Evolutionary conservation across 31 red algal species (phyloP).

Genomic region (Odonthalia washingtoniensis): DNA sequence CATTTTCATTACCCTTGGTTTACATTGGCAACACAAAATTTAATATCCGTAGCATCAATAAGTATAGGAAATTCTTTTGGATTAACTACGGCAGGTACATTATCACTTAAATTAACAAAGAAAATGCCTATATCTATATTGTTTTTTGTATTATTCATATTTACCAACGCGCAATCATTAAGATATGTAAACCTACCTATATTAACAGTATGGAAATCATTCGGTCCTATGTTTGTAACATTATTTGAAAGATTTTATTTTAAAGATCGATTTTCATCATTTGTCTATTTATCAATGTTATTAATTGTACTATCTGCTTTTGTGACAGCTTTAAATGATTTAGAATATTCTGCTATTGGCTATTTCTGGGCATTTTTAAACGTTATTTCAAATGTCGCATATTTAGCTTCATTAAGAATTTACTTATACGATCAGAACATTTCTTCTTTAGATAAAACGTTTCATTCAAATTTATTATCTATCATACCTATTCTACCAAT

Average conservation of each 20-base stretch:
- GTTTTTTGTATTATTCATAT: slow-evolving; percentile 93
- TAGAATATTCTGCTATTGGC: slow-evolving; percentile 83
- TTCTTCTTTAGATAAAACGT: slow-evolving; percentile 78
- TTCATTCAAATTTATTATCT: slow-evolving; percentile 85
- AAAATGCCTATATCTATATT: slow-evolving; percentile 79
- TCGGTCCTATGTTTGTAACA: slow-evolving; percentile 88
- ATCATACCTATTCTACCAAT: slow-evolving; percentile 81
- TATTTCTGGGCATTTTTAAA: slow-evolving; percentile 91
- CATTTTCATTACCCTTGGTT: slow-evolving; percentile 94
- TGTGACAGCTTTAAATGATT: slow-evolving; percentile 81
- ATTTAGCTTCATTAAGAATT: slow-evolving; percentile 79
- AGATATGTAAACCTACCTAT: slow-evolving; percentile 87
- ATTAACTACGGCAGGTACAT: slow-evolving; percentile 30
- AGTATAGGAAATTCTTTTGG: slow-evolving; percentile 18
- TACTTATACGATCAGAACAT: slow-evolving; percentile 63
- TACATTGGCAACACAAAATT: slow-evolving; percentile 87
- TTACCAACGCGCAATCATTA: slow-evolving; percentile 82
- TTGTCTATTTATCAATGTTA: slow-evolving; percentile 76
- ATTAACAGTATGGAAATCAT: slow-evolving; percentile 83
- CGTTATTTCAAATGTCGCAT: slow-evolving; percentile 86
- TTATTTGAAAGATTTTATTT: slow-evolving; percentile 80
- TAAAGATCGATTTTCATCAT: slow-evolving; percentile 64
- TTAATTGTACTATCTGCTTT: slow-evolving; percentile 76
- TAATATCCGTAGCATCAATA: slow-evolving; percentile 73
- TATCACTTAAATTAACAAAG: slow-evolving; percentile 42